phyloP scores from a whole-genome alignment of 805 yeast genomes.

The Sungouiozyma ichnusensis region DNA sequence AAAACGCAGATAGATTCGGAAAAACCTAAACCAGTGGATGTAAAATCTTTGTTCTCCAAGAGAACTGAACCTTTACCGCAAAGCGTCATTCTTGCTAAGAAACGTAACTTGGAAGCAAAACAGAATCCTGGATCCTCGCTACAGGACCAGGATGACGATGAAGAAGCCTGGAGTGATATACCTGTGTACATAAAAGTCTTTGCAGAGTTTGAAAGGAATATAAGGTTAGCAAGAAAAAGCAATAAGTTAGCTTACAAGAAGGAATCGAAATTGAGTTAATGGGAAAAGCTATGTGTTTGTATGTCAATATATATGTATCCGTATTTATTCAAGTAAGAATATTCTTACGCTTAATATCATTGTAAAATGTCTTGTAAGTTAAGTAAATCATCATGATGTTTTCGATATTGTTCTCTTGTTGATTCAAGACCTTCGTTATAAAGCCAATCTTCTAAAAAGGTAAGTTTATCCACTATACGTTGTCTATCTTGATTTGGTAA shows the following conservation, averaged over 20 bases:
- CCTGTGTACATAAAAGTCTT: constrained; percentile 73
- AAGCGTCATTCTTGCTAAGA: constrained; percentile 27
- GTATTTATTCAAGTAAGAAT: not conserved
- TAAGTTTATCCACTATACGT: constrained; percentile 58
- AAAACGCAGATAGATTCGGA: constrained; percentile 4
- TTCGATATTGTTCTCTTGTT: not conserved
- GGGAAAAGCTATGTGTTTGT: not conserved
- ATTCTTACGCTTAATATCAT: not conserved
- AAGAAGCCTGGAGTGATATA: constrained; percentile 44
- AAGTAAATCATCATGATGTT: not conserved
- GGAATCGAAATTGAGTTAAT: not conserved
- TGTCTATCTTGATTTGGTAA: constrained; percentile 85
- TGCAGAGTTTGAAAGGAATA: constrained; percentile 67
- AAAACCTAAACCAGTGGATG: not conserved
- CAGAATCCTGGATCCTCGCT: constrained; percentile 1
- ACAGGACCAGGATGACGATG: constrained; percentile 11
- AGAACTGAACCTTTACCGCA: constrained; percentile 23
- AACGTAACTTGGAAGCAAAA: constrained; percentile 8
- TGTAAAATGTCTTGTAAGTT: not conserved
- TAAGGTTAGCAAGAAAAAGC: constrained; percentile 32
- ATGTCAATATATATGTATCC: not conserved
- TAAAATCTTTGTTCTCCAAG: constrained; percentile 26
- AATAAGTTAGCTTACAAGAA: constrained; percentile 2
- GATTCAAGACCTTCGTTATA: not conserved
- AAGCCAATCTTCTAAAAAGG: constrained; percentile 86